A percentile compares a stretch with the other conserved stretches of the same genome.
phyloP scores from a whole-genome alignment of 371 early-diverging fungal genomes.

The Rhizopus delemar region DNA sequence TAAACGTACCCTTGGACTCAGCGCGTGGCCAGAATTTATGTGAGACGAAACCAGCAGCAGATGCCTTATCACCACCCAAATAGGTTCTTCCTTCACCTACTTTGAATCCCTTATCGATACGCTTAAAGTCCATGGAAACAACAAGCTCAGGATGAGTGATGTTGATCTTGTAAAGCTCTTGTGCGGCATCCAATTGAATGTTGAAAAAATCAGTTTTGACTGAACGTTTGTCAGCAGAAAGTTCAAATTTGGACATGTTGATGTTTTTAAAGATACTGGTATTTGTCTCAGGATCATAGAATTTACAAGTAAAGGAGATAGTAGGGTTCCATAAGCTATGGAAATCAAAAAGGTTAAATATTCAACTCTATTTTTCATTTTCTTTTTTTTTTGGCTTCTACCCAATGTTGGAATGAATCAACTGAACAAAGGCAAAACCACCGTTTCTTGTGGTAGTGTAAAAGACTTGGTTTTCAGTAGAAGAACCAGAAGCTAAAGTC shows the following conservation, averaged over 20 bases:
- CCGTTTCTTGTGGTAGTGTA: constrained; percentile 79
- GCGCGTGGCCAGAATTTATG: constrained; percentile 87
- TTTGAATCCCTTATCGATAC: constrained; percentile 74
- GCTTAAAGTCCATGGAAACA: constrained; percentile 66
- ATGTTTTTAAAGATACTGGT: constrained; percentile 70
- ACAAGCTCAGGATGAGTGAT: constrained; percentile 66
- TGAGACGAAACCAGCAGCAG: constrained; percentile 61
- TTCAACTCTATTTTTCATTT: not conserved
- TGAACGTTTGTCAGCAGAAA: constrained; percentile 73
- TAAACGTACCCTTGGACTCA: constrained; percentile 69
- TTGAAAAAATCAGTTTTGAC: constrained; percentile 70
- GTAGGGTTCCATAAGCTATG: constrained; percentile 59
- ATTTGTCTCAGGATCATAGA: constrained; percentile 67
- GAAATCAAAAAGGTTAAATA: not conserved
- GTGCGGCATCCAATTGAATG: constrained; percentile 60
- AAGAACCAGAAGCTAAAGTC: constrained; percentile 70
- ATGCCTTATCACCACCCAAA: constrained; percentile 54
- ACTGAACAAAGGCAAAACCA: constrained; percentile 75
- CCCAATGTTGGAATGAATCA: constrained; percentile 86
- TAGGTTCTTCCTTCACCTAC: constrained; percentile 80
- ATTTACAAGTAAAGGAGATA: constrained; percentile 77
- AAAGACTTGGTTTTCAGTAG: constrained; percentile 89
- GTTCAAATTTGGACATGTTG: constrained; percentile 66
- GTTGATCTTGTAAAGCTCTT: constrained; percentile 51
- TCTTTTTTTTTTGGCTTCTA: constrained; percentile 31